These are phyloP conservation scores for Tetragonia tetragonoides DNA, from an alignment of 148 eudicot genomes.

Conservation along the genomic window DNA sequence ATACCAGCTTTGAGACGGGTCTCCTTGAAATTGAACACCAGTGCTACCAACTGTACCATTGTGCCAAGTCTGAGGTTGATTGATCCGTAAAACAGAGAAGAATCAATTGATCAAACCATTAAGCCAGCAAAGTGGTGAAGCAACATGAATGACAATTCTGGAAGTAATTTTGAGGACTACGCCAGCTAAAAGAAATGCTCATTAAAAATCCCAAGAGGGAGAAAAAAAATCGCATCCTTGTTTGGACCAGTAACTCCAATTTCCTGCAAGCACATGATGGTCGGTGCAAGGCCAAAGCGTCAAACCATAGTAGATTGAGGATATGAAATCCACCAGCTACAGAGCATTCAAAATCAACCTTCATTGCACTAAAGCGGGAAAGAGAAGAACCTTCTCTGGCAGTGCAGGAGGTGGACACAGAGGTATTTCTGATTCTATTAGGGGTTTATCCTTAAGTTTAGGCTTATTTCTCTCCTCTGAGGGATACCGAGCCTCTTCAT, in stretches of 20 bases:
- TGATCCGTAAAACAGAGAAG: slow-evolving; percentile 8
- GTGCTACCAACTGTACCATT: slow-evolving; percentile 16
- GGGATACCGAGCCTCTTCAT: slow-evolving; percentile 74
- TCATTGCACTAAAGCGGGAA: neutral
- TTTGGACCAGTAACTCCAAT: neutral
- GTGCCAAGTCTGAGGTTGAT: slow-evolving; percentile 7
- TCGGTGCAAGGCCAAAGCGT: neutral
- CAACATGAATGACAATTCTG: no score
- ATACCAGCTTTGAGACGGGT: slow-evolving; percentile 15
- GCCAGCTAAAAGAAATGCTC: neutral
- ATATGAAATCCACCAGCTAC: neutral
- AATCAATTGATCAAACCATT: neutral
- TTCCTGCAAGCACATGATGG: neutral
- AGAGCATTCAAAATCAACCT: slow-evolving; percentile 4
- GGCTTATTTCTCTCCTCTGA: slow-evolving; percentile 82
- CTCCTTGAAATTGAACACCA: slow-evolving; percentile 11
- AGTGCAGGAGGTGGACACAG: slow-evolving; percentile 82
- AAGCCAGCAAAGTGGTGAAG: no score
- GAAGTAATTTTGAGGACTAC: no score
- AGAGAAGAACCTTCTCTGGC: slow-evolving; percentile 57
- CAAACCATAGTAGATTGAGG: neutral
- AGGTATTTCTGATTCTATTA: slow-evolving; percentile 86
- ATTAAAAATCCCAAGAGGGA: neutral
- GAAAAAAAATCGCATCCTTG: neutral
- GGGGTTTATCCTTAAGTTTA: slow-evolving; percentile 73